Evolutionary conservation across 371 early-diverging fungal species (phyloP), one percentile per base, ranked within the genome.

Genomic region (Funneliformis caledonium): DNA sequence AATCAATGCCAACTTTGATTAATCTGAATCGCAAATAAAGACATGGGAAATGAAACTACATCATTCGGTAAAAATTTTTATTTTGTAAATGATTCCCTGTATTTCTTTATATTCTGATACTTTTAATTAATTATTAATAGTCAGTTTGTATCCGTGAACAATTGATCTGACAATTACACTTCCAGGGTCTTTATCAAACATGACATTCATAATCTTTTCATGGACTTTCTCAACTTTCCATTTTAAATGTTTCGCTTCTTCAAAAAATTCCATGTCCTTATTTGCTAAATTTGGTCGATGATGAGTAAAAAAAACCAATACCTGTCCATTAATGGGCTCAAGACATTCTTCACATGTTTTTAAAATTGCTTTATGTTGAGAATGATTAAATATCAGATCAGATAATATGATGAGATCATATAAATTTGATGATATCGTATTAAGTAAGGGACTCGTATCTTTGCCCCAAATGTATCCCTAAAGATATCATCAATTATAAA

Each of bases 321-420:
- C 89, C 48, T 89, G 87, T 11, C 91, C 92, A 2, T 89, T 89
- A 16, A 81, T 83, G 2, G 91, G 91, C 59, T 87, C 89, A 65
- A 95, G 81, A 14, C 92, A 85, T 78, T 90, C 88, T 47, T 88
- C 85, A 67, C 93, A 92, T 0, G 94, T 93, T 56, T 86, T 86
- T 56, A 95, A 87, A 87, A 95, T 86, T 7, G 91, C 87, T 64
- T 87, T 86, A 72, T 96, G 95, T 74, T 96, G 91, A 19, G 93
- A 93, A 82, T 96, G 97, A 82, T 97, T 97, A 86, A 97, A 97
- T 9, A 97, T 91, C 14, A 97, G 88, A 83, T 97, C 98, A 62
- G 94, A 94, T 62, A 97, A 82, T 42, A 97, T 91, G 72, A 97
- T 89, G 16, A 96, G 89, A 83, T 97, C 97, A 81, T 88, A 97